phyloP scores from a whole-genome alignment of 495 filamentous ascomycete species.

The Penicillium canescens region DNA sequence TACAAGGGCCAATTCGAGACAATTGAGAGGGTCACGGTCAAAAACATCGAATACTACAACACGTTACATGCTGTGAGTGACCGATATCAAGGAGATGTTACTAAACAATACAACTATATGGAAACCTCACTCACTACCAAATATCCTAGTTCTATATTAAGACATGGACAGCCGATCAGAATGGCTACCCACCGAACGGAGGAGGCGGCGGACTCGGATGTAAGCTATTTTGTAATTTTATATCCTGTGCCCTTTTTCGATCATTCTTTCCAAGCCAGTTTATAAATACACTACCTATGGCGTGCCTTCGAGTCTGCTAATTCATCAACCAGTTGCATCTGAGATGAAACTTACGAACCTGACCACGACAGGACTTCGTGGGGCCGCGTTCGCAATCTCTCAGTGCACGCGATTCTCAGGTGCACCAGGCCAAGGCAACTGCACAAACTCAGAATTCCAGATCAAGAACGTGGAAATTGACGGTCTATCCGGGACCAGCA shows the following conservation, averaged over 20 bases:
- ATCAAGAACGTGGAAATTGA: constrained; percentile 26
- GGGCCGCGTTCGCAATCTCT: constrained; percentile 33
- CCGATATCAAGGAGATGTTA: neutral
- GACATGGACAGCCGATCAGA: constrained; percentile 45
- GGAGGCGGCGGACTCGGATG: constrained; percentile 48
- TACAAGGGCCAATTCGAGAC: constrained; percentile 37
- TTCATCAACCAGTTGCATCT: constrained; percentile 15
- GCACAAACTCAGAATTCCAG: constrained; percentile 39
- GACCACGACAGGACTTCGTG: constrained; percentile 21
- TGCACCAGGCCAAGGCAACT: constrained; percentile 31
- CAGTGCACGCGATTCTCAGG: constrained; percentile 43
- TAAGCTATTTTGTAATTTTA: constrained; percentile 12
- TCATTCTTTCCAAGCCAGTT: neutral
- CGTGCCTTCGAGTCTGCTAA: neutral
- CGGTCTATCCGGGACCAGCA: constrained; percentile 27
- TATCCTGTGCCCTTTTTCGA: neutral
- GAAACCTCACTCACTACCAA: neutral
- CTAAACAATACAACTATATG: no score
- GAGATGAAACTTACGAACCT: constrained; percentile 29
- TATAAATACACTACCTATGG: no score
- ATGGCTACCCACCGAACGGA: constrained; percentile 49
- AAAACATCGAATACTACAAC: constrained; percentile 33
- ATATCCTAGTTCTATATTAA: constrained; percentile 34
- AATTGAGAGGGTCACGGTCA: constrained; percentile 35
- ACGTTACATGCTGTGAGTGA: constrained; percentile 34